These are phyloP conservation scores for Fomitopsis pinicola DNA, from an alignment of 1,284 basidiomycete genomes.

Conservation along the genomic window DNA sequence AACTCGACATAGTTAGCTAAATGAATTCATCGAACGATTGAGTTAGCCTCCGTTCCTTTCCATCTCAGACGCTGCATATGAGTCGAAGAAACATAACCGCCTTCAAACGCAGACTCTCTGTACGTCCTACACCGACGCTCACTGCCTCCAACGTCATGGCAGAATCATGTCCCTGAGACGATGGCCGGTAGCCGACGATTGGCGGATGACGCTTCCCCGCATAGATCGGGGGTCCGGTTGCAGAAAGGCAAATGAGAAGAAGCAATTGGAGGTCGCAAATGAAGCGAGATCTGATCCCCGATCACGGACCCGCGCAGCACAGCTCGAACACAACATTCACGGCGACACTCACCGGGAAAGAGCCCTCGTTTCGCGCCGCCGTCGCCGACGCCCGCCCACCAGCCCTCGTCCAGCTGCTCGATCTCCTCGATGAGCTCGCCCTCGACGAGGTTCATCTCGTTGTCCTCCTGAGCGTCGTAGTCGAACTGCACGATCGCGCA, in stretches of 20 bases:
- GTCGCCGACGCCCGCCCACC: constrained; percentile 77
- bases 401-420: constrained; percentile 81
- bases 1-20: constrained; percentile 80
- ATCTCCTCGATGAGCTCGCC: constrained; percentile 82
- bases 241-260: not conserved
- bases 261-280: not conserved
- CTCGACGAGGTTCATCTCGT: constrained; percentile 78
- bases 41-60: not conserved
- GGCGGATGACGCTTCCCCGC: not conserved
- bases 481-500: constrained; percentile 70
- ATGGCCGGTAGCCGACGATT: not conserved
- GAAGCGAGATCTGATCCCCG: not conserved
- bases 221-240: not conserved
- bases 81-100: no score
- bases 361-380: constrained; percentile 63
- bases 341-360: constrained; percentile 60
- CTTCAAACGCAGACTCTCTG: no score
- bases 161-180: not conserved
- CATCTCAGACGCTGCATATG: no score
- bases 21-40: not conserved
- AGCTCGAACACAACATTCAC: no score
- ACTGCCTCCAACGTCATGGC: no score
- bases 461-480: constrained; percentile 81
- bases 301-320: not conserved
- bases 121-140: no score